Evolutionary conservation across 345 rosid species (phyloP), one percentile per base, ranked within the genome.

Genomic region (Streptanthus diversifolius): DNA sequence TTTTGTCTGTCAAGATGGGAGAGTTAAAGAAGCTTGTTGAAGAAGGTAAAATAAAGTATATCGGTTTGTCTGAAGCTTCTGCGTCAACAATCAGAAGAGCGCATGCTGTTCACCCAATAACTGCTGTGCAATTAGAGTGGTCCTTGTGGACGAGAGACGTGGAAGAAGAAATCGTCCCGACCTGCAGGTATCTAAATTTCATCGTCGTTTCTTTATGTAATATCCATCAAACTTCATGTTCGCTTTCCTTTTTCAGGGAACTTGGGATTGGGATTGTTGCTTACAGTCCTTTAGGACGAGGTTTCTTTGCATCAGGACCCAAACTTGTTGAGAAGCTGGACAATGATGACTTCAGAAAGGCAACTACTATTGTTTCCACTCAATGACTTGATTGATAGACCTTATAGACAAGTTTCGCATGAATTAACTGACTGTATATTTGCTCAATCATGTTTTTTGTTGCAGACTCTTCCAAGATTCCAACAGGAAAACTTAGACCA

Each of bases 11-110:
- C 13, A 56, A 79, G 80, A 71, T 79, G 48, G 87, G 90, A n/a
- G 90, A 87, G 59, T 72, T 90, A 7, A 88, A 85, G 84, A 90
- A 88, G 66, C 84, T 90, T 7, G 87, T 90, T 17, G 88, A 83
- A 56, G 90, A 85, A 41, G 91, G 96, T 37, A 88, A 90, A 63
- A 77, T 90, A 70, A 90, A 85, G 80, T 88, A 86, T 30, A 59
- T 85, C 0, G 93, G 90, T 44, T 69, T 90, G 17, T 86, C 91
- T 0, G 90, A 90, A 78, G 95, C 90, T 19, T 90, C 90, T n/a
- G 88, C 89, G 5, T 86, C 93, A 19, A 88, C 92, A 27, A 88
- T 90, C 58, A 83, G 88, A 79, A 70, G 95, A 58, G 97, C 92
- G 3, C 89, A 88, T 62, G 92, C 88, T 41, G 84, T 88, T 74